Conservation (phyloP, 257 asterid species). For the Scutellaria minor region DNA sequence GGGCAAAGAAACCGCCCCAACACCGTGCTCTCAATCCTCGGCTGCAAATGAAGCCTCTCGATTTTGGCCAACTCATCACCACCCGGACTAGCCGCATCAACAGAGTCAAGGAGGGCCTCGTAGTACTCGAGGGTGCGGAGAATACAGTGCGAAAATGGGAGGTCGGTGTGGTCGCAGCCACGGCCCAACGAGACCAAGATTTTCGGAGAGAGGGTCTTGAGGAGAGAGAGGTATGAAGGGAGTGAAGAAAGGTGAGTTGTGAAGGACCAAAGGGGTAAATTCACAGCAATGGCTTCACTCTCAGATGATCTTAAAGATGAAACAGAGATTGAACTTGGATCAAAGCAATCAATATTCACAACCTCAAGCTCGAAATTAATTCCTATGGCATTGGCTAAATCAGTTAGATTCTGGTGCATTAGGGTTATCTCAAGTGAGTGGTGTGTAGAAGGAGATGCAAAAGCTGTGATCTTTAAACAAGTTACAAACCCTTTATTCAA, state of each 20-base stretch:
- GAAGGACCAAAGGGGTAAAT: slow-evolving; percentile 59
- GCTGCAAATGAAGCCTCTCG: slow-evolving; percentile 56
- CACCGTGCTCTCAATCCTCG: slow-evolving; percentile 52
- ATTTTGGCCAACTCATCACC: slow-evolving; percentile 48
- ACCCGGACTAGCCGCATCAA: slow-evolving; percentile 48
- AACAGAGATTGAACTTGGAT: slow-evolving; percentile 43
- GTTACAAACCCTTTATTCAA: slow-evolving; percentile 36
- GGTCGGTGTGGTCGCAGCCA: slow-evolving; percentile 55
- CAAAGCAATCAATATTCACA: slow-evolving; percentile 61
- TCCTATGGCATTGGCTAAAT: slow-evolving; percentile 53
- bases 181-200: slow-evolving; percentile 51
- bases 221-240: slow-evolving; percentile 49
- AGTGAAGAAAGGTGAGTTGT: slow-evolving; percentile 41
- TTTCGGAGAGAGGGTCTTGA: slow-evolving; percentile 56
- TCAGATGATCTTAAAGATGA: slow-evolving; percentile 47
- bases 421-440: slow-evolving; percentile 53
- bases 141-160: slow-evolving; percentile 48
- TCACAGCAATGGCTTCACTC: slow-evolving; percentile 52
- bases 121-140: slow-evolving; percentile 57
- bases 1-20: slow-evolving; percentile 50
- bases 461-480: slow-evolving; percentile 54
- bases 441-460: slow-evolving; percentile 58
- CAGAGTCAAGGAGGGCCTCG: slow-evolving; percentile 50
- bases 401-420: slow-evolving; percentile 54
- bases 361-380: slow-evolving; percentile 57